Base-by-base conservation (phyloP, 345 rosid genomes). In the Citrus maxima region DNA sequence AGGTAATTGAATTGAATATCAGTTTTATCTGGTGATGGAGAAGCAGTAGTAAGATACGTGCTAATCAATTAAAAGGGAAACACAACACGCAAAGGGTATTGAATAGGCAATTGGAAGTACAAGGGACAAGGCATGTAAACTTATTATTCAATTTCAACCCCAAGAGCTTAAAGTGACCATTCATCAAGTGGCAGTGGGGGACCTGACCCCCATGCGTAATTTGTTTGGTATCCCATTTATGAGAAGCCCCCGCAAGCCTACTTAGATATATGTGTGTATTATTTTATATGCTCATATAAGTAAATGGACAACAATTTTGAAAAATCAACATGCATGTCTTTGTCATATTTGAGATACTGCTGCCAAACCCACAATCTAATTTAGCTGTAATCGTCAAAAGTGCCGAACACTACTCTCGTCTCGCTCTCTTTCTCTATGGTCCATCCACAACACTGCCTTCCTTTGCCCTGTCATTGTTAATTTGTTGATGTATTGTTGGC, bases 301-400 rank as follows among this genome's bases (percentile, higher is more conserved):
- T 24, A 58, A 58, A 37, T 67, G 72, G 72, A 38, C 72, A 67
- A 21, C 16, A 22, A 66, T 7, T 35, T 66, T 21, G 56, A 69
- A 24, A 69, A 67, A 67, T 18, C 2, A 51, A 30, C 74, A 54
- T 49, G 40, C 19, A 14, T 54, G 58, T 18, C 54, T 71, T 30
- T 71, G 74, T 71, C 74, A 28, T 54, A 6, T 71, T 51, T 46
- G 24, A 70, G 74, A 71, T 14, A 24, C 10, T 30, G 62, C 74
- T 28, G 70, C 70, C 70, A 22, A 66, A 35, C 70, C 42, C 42
- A 66, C 25, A 9, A 38, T 2, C 46, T 18, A 70, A 30, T 70
- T 51, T 51, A 28, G 37, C 40, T 65, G 40, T 34, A 32, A 34
- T 34, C 69, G 21, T 65, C 21, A 4, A 32, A 40, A 35, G 49